Evolutionary conservation across 2,329 filamentous ascomycete genomes (phyloP), one percentile per base, ranked within the genome.

Genomic region (Beauveria pseudobassiana): DNA sequence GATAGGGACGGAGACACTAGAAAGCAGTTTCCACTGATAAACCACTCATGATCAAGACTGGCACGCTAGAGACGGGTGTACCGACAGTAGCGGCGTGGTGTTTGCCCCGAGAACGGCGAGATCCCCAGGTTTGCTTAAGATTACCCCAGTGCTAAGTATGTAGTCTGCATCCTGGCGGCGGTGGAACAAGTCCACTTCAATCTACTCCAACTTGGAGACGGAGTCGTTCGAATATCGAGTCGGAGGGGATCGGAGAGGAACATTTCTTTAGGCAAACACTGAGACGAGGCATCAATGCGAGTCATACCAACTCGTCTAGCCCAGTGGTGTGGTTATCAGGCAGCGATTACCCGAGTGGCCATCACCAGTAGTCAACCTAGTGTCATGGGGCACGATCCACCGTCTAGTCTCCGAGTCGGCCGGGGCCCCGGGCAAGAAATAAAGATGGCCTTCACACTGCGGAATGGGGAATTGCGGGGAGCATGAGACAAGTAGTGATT

Each of bases 1-100:
- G 56, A 51, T 51, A 59, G 2, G 26, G 24, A 50, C 38, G 38
- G 57, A 45, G 57, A 18, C 57, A 18, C 57, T 59, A 59, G 48
- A 59, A 52, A 16, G 22, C 4, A 5, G 55, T 50, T 56, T 50
- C 46, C 55, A 56, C 43, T 38, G 43, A 59, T 51, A 43, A 40
- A 51, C 34, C 56, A 49, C 30, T 43, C 57, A 52, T 22, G 38
- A 34, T 45, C 22, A 22, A 51, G 56, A 28, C 20, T 34, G 18
- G 10, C 24, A 52, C 57, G 48, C 57, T 59, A 59, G 57, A 26
- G 34, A 43, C 45, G 16, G 45, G 46, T 24, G n/a, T 51, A 34
- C 49, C n/a, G 12, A n/a, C 18, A 28, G 22, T 28, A 22, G 40
- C 12, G 22, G 24, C 53, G 20, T 38, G 30, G 46, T 43, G 28